Evolutionary conservation across 1,139 yeast genomes (phyloP).

Genomic region (Candida pseudoviswanathii): DNA sequence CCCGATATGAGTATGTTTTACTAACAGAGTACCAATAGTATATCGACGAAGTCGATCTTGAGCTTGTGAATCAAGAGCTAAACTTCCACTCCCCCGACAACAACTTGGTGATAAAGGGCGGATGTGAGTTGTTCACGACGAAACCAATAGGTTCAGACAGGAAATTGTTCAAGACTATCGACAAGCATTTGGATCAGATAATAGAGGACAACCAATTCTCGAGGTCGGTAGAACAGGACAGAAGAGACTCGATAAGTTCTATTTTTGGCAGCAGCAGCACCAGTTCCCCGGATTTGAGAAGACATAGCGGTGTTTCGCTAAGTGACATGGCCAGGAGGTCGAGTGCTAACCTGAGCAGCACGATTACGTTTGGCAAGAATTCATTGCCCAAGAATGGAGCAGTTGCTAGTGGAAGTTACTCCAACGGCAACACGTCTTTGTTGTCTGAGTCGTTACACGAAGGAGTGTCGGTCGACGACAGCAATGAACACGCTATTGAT

Average conservation of each 20-base stretch:
- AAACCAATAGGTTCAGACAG: constrained; percentile 90
- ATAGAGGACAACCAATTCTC: constrained; percentile 57
- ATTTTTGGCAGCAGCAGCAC: constrained; percentile 41
- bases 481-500: constrained; percentile 29
- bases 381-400: constrained; percentile 10
- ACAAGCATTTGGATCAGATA: constrained; percentile 71
- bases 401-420: background rate
- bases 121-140: constrained; percentile 91
- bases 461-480: constrained; percentile 25
- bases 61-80: constrained; percentile 82
- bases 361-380: constrained; percentile 9
- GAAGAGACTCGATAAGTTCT: constrained; percentile 40
- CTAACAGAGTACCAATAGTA: constrained; percentile 47
- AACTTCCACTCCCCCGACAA: constrained; percentile 88
- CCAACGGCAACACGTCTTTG: constrained; percentile 9
- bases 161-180: constrained; percentile 84
- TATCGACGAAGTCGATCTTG: constrained; percentile 89
- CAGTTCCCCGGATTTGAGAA: constrained; percentile 28
- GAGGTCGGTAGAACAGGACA: constrained; percentile 43
- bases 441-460: constrained; percentile 24
- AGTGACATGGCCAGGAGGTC: constrained; percentile 30
- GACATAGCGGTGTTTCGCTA: constrained; percentile 23
- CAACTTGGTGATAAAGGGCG: constrained; percentile 74
- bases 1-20: background rate
- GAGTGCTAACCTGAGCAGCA: constrained; percentile 19